These are phyloP conservation scores for Cymbopogon flexuosus DNA, from an alignment of 202 grass and related monocot species.

Conservation along the genomic window DNA sequence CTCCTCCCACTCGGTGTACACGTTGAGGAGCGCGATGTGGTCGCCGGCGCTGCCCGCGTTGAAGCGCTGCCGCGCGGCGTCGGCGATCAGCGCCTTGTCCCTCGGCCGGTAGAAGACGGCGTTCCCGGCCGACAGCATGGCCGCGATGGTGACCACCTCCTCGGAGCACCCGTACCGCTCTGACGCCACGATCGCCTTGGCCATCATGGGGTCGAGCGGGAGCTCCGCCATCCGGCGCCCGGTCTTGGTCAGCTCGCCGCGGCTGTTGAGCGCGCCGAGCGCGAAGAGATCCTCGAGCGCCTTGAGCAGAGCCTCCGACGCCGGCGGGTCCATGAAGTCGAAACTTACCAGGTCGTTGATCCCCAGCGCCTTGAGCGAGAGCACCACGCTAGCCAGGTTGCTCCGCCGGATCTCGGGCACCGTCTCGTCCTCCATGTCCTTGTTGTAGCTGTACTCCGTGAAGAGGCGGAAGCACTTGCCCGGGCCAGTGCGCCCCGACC, in stretches of 20 bases:
- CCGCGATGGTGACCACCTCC: slow-evolving; percentile 37
- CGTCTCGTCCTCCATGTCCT: slow-evolving; percentile 39
- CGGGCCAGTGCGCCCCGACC: slow-evolving; percentile 30
- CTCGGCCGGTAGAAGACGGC: slow-evolving; percentile 42
- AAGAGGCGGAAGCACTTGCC: slow-evolving; percentile 55
- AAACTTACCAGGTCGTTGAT: slow-evolving; percentile 50
- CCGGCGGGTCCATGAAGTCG: slow-evolving; percentile 60
- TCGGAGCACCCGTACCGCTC: slow-evolving; percentile 44
- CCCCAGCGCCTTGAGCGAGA: slow-evolving; percentile 37
- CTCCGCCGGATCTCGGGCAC: slow-evolving; percentile 41
- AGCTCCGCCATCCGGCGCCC: slow-evolving; percentile 51
- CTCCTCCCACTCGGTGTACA: slow-evolving; percentile 43
- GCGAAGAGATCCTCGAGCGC: slow-evolving; percentile 46
- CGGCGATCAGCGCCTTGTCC: slow-evolving; percentile 38
- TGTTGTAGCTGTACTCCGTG: slow-evolving; percentile 38
- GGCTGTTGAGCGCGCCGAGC: slow-evolving; percentile 41
- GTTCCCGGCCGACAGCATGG: slow-evolving; percentile 45
- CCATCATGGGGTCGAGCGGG: slow-evolving; percentile 45
- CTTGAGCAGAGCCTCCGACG: slow-evolving; percentile 40
- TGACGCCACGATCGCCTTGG: slow-evolving; percentile 41
- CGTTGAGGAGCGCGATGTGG: slow-evolving; percentile 44
- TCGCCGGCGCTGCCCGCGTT: slow-evolving; percentile 27
- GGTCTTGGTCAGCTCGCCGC: slow-evolving; percentile 41
- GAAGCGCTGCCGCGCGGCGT: slow-evolving; percentile 34
- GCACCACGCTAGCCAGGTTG: slow-evolving; percentile 44